These are phyloP conservation scores for Boletellus emodensis DNA, from an alignment of 768 basidiomycete genomes.

Conservation along the genomic window DNA sequence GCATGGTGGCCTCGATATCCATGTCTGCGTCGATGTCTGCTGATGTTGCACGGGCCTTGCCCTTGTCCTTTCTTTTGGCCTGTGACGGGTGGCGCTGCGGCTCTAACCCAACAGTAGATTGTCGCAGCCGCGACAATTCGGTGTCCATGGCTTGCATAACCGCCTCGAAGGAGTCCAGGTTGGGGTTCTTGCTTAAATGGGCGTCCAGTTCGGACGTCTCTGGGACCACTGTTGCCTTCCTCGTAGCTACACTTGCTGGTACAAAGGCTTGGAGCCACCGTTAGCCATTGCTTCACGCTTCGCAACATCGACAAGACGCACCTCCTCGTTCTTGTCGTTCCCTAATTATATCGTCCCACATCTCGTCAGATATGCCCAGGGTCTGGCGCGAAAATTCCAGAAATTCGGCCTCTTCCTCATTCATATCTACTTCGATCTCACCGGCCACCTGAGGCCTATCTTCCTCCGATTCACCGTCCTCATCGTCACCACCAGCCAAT, in stretches of 20 bases:
- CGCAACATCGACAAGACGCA: conserved; percentile 35
- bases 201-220: conserved; percentile 27
- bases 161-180: conserved; percentile 88
- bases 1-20: conserved; percentile 85
- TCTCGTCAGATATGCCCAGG: conserved; percentile 82
- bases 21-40: conserved; percentile 46
- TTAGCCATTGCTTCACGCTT: conserved; percentile 5
- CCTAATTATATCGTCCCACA: conserved; percentile 82
- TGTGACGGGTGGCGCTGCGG: conserved; percentile 9
- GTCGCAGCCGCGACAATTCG: conserved; percentile 56
- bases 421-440: conserved; percentile 88
- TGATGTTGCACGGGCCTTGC: conserved; percentile 29
- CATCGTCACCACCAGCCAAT: conserved; percentile 37
- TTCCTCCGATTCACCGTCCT: conserved; percentile 64
- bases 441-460: conserved; percentile 81
- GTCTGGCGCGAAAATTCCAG: conserved; percentile 91
- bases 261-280: conserved; percentile 49
- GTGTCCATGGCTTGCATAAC: conserved; percentile 96
- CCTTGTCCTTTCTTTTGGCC: conserved; percentile 46
- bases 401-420: conserved; percentile 90
- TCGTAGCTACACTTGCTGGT: conserved; percentile 32
- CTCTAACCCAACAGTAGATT: conserved; percentile 19
- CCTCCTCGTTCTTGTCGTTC: conserved; percentile 81
- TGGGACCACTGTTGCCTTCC: neutral
- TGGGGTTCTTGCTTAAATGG: conserved; percentile 52